Conservation (phyloP, 2,329 filamentous ascomycete genomes). For the Exserohilum turcica region DNA sequence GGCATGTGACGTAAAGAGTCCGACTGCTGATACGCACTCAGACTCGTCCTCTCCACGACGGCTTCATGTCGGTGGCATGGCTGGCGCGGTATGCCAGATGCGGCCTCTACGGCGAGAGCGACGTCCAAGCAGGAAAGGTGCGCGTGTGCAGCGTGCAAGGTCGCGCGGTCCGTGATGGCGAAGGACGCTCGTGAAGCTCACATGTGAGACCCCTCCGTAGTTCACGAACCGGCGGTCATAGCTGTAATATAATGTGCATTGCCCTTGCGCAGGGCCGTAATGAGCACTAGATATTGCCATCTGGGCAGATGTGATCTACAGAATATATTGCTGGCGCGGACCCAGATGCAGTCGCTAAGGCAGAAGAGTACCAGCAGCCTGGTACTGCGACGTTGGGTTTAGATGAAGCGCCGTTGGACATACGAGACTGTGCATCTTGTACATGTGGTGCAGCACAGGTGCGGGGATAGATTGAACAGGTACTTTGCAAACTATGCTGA, state of each 20-base stretch:
- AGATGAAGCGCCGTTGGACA: conserved; percentile 27
- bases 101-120: neutral
- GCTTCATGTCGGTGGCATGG: conserved; percentile 7
- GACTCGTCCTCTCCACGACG: neutral
- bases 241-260: conserved; percentile 19
- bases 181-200: neutral
- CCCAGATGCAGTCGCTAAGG: conserved; percentile 15
- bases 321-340: conserved; percentile 23
- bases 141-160: neutral
- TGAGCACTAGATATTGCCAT: conserved; percentile 12
- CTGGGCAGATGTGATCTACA: conserved; percentile 22
- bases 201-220: conserved; percentile 2
- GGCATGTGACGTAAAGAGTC: neutral
- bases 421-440: conserved; percentile 21
- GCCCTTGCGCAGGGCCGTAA: conserved; percentile 14
- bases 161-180: neutral
- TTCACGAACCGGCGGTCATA: conserved; percentile 20
- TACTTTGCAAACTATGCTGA: conserved; percentile 12
- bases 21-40: neutral
- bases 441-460: conserved; percentile 12
- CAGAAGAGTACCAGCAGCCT: conserved; percentile 27
- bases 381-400: conserved; percentile 23
- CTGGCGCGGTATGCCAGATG: conserved; percentile 1
- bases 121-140: neutral
- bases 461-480: conserved; percentile 14